phyloP scores from a whole-genome alignment of 164 flowering plant species.

The Kingdonia uniflora region DNA sequence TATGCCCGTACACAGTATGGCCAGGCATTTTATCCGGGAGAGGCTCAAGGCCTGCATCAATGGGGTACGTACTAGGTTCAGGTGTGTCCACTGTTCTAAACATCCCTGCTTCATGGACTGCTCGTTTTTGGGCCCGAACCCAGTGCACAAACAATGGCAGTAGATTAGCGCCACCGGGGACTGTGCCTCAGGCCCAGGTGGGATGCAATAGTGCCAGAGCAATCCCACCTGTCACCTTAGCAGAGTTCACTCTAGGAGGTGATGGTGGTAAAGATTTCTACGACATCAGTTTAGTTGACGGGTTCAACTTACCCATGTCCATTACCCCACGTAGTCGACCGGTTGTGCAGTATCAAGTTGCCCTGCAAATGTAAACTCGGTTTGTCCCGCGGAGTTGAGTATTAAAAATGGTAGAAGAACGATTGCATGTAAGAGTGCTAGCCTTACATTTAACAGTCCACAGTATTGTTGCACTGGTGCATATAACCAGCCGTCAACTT shows the following conservation, averaged over 20 bases:
- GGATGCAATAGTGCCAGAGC: conserved; percentile 82
- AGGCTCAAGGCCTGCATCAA: conserved; percentile 50
- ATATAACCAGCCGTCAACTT: too few relatives aligned
- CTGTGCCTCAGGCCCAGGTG: conserved; percentile 59
- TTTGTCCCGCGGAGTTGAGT: too few relatives aligned
- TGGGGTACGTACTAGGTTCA: conserved; percentile 62
- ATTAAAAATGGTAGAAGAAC: too few relatives aligned
- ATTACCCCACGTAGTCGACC: conserved; percentile 34
- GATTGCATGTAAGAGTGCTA: too few relatives aligned
- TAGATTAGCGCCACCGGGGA: conserved; percentile 53
- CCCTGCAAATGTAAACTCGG: conserved; percentile 17
- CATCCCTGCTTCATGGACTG: conserved; percentile 85
- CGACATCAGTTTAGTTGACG: conserved; percentile 77
- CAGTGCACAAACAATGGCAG: conserved; percentile 52
- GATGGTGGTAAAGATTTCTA: conserved; percentile 59
- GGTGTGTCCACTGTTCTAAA: conserved; percentile 40
- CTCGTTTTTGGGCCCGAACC: conserved; percentile 86
- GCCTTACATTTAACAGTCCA: too few relatives aligned
- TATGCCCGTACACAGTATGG: conserved; percentile 76
- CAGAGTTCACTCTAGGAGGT: conserved; percentile 68
- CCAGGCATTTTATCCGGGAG: conserved; percentile 64
- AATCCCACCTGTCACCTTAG: conserved; percentile 78
- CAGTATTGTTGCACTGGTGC: too few relatives aligned
- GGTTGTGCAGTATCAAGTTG: conserved; percentile 49
- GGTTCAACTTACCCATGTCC: conserved; percentile 59